These are phyloP conservation scores for Escovopsis sp. DNA, from an alignment of 2,329 filamentous ascomycete genomes.

Conservation along the genomic window DNA sequence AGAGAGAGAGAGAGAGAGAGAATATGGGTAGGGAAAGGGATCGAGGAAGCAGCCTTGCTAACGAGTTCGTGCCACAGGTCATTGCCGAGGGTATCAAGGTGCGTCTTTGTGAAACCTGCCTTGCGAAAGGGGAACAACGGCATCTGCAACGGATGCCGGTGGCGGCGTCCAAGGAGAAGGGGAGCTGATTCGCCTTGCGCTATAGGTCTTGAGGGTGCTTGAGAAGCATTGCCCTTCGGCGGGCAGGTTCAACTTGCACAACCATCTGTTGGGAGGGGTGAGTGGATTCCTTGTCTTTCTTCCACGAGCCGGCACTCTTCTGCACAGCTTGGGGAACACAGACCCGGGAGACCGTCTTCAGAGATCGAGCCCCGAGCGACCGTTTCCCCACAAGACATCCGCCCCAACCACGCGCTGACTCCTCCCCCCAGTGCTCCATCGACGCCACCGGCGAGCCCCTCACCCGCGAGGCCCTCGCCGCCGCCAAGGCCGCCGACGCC, in stretches of 20 bases:
- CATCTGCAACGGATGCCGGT: neutral
- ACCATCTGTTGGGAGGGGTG: slow-evolving; percentile 85
- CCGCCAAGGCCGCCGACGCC: slow-evolving; percentile 74
- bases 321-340: too few relatives aligned
- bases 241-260: slow-evolving; percentile 71
- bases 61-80: slow-evolving; percentile 31
- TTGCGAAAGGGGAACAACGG: neutral
- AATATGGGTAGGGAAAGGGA: too few relatives aligned
- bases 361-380: neutral
- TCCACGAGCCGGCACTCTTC: too few relatives aligned
- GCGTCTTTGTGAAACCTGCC: slow-evolving; percentile 9
- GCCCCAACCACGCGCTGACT: too few relatives aligned
- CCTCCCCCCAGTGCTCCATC: slow-evolving; percentile 58
- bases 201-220: slow-evolving; percentile 61
- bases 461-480: slow-evolving; percentile 67
- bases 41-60: slow-evolving; percentile 6
- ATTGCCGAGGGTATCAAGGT: slow-evolving; percentile 77
- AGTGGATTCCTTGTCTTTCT: slow-evolving; percentile 17
- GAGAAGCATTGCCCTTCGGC: slow-evolving; percentile 56
- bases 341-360: too few relatives aligned
- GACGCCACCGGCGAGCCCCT: slow-evolving; percentile 64
- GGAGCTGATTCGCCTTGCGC: too few relatives aligned
- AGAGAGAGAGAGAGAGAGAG: neutral
- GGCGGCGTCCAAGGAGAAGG: too few relatives aligned
- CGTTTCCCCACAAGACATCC: too few relatives aligned